Conservation (phyloP, 176 grass and related monocot species). For the Raddia guianensis region DNA sequence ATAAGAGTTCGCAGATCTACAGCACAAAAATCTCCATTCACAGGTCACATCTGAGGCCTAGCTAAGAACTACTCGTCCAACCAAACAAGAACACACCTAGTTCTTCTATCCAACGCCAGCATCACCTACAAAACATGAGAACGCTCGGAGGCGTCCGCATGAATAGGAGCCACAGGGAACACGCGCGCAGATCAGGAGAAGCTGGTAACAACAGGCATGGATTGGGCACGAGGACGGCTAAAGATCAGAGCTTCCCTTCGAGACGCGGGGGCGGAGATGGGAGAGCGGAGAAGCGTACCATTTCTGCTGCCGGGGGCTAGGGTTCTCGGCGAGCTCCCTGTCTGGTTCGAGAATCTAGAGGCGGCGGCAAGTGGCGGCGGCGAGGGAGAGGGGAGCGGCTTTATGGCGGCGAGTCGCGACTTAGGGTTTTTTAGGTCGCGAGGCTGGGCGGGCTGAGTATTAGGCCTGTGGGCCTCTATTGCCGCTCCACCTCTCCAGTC, state of each 20-base stretch:
- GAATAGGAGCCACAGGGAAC: background rate
- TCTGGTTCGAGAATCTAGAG: background rate
- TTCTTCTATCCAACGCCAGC: background rate
- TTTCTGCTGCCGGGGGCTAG: constrained; percentile 37
- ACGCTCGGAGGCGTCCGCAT: too few species aligned
- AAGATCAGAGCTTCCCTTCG: background rate
- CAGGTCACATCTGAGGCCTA: too few species aligned
- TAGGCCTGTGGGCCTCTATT: background rate
- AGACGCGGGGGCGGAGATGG: background rate
- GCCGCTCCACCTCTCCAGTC: background rate
- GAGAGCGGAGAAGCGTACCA: constrained; percentile 34
- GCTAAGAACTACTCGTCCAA: background rate
- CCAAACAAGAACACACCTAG: background rate
- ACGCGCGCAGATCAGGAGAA: background rate
- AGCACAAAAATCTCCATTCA: background rate
- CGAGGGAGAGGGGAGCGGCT: background rate
- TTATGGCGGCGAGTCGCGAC: constrained; percentile 13
- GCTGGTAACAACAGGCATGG: background rate
- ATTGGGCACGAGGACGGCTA: background rate
- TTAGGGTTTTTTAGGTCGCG: constrained; percentile 36
- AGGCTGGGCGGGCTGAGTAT: background rate
- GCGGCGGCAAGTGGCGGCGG: constrained; percentile 29
- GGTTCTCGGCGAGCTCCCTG: constrained; percentile 15
- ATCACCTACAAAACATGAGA: background rate
- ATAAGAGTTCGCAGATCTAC: background rate